Percentiles rank a stretch among this genome's conserved stretches.
Evolutionary conservation across 2,329 filamentous ascomycete genomes (phyloP).

Genomic region (Beauveria rudraprayagi): DNA sequence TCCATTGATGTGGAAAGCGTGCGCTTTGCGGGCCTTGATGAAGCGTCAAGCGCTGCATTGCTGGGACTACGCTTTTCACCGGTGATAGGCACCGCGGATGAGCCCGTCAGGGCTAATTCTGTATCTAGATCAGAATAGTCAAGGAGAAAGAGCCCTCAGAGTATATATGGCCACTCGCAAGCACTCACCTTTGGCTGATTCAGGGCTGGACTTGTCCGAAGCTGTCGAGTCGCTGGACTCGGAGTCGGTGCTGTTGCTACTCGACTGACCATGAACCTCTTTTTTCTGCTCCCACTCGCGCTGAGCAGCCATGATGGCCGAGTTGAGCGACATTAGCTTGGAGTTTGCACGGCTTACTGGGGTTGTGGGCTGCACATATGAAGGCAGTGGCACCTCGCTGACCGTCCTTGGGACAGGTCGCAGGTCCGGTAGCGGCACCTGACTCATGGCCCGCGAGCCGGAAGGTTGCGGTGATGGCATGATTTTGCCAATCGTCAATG

Average conservation of each 20-base stretch:
- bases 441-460: neutral
- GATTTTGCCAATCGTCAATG: neutral
- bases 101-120: neutral
- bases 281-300: constrained; percentile 20
- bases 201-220: neutral
- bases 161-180: no score
- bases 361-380: neutral
- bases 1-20: neutral
- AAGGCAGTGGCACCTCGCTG: neutral
- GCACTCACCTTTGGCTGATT: neutral
- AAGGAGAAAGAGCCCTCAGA: no score
- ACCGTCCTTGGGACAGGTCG: neutral
- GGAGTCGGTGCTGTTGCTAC: neutral
- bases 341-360: neutral
- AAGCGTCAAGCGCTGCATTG: neutral
- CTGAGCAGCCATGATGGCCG: constrained; percentile 22
- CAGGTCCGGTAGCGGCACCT: neutral
- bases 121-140: neutral
- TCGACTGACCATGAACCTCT: neutral
- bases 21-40: neutral
- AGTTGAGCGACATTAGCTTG: constrained; percentile 8
- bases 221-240: neutral
- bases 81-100: neutral
- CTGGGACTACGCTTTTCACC: neutral
- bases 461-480: neutral